Percentiles rank a stretch among this genome's conserved stretches.
phyloP scores from a whole-genome alignment of 805 yeast genomes.

The Lachancea dasiensis region DNA sequence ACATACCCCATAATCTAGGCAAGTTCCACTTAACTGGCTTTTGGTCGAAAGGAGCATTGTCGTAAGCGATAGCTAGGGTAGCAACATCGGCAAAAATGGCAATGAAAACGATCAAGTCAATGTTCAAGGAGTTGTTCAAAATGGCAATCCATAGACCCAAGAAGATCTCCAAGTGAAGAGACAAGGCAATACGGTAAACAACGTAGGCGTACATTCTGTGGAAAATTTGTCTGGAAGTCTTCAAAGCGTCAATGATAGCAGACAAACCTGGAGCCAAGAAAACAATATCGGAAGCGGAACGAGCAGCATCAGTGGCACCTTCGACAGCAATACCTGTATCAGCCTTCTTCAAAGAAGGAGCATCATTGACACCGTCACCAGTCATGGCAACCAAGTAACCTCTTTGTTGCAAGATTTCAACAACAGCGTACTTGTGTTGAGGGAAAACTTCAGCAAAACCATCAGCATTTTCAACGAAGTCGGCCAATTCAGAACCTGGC shows the following conservation, averaged over 20 bases:
- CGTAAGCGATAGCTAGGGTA: slow-evolving; percentile 94
- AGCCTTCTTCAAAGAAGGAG: slow-evolving; percentile 95
- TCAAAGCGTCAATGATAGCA: slow-evolving; percentile 89
- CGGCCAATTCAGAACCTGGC: slow-evolving; percentile 97
- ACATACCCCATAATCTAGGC: slow-evolving; percentile 97
- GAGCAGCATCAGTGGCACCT: slow-evolving; percentile 96
- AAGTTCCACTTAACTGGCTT: slow-evolving; percentile 94
- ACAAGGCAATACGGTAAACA: slow-evolving; percentile 95
- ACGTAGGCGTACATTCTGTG: slow-evolving; percentile 98
- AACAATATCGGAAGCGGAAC: slow-evolving; percentile 95
- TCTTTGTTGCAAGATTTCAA: slow-evolving; percentile 90
- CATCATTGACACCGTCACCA: slow-evolving; percentile 99
- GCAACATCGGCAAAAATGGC: slow-evolving; percentile 98
- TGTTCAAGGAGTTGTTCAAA: slow-evolving; percentile 77
- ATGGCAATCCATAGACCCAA: slow-evolving; percentile 96
- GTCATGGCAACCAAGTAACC: slow-evolving; percentile 98
- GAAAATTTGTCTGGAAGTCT: slow-evolving; percentile 95
- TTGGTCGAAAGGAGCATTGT: slow-evolving; percentile 92
- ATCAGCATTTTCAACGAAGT: slow-evolving; percentile 94
- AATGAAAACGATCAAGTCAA: slow-evolving; percentile 90
- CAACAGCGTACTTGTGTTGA: slow-evolving; percentile 94
- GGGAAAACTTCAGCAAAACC: slow-evolving; percentile 99
- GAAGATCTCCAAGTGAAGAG: slow-evolving; percentile 90
- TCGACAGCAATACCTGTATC: slow-evolving; percentile 97
- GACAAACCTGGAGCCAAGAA: slow-evolving; percentile 93